These are phyloP conservation scores for Venturia asperata DNA, from an alignment of 2,329 filamentous ascomycete species.

Conservation along the genomic window DNA sequence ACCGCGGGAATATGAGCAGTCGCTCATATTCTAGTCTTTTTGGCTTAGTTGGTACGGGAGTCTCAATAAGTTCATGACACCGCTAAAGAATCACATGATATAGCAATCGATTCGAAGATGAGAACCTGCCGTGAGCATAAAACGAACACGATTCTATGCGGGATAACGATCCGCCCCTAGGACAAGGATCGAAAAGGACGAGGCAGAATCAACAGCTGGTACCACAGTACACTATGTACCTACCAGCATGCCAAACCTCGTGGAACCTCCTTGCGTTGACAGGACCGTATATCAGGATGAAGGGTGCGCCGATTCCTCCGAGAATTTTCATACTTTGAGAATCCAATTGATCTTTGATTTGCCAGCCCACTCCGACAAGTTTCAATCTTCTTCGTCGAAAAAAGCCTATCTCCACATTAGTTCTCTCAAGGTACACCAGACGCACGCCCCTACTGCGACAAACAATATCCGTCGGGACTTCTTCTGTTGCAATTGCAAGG, in stretches of 20 bases:
- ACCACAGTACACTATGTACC: background rate
- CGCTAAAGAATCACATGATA: too few relatives aligned
- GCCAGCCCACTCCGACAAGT: too few relatives aligned
- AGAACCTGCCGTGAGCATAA: background rate
- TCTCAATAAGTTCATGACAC: too few relatives aligned
- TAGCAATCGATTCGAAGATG: too few relatives aligned
- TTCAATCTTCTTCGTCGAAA: background rate
- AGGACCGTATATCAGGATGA: background rate
- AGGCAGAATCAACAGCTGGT: background rate
- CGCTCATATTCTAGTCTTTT: too few relatives aligned
- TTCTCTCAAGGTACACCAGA: too few relatives aligned
- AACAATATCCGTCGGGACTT: too few relatives aligned
- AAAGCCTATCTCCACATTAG: background rate
- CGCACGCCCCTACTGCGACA: too few relatives aligned
- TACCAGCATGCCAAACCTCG: background rate
- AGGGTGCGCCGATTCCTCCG: too few relatives aligned
- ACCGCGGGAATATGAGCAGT: too few relatives aligned
- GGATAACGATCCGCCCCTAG: background rate
- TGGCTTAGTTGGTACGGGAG: too few relatives aligned
- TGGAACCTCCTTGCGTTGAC: background rate
- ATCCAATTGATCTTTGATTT: background rate
- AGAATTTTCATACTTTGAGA: background rate
- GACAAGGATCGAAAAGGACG: background rate
- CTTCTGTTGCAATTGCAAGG: background rate
- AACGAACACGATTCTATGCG: background rate